Evolutionary conservation across 352 stramenopile genomes (phyloP).

Genomic region (Pythium inflatum): DNA sequence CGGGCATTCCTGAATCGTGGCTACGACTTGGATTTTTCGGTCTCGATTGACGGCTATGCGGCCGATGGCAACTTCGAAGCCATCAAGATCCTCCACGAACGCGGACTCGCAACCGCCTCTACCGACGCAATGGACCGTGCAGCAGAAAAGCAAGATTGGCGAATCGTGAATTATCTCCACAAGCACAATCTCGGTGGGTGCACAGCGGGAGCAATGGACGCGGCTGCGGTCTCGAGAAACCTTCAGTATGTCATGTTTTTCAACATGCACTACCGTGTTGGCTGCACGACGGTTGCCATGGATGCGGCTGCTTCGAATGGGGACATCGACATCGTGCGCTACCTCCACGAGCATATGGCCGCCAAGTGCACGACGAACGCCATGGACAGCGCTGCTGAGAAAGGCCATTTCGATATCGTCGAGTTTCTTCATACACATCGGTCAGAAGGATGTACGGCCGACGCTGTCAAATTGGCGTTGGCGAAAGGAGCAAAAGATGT

Average conservation of each 20-base stretch:
- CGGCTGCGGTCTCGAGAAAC: neutral
- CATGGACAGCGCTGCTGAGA: neutral
- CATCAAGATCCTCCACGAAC: neutral
- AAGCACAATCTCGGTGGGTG: neutral
- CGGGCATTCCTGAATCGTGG: neutral
- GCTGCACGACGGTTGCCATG: neutral
- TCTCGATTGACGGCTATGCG: neutral
- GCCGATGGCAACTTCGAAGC: neutral
- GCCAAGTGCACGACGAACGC: neutral
- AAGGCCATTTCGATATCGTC: neutral
- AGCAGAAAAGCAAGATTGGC: neutral
- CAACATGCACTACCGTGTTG: neutral
- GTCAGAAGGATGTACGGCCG: neutral
- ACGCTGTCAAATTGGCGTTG: neutral
- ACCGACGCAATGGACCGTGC: neutral
- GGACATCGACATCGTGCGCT: neutral
- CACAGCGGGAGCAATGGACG: neutral
- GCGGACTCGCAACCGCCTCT: neutral
- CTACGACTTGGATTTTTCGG: neutral
- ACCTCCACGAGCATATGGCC: neutral
- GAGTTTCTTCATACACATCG: conserved; percentile 1
- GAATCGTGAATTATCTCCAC: neutral
- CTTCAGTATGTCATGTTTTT: neutral
- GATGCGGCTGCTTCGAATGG: neutral
- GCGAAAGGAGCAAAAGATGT: neutral